Percentiles rank a stretch among this genome's conserved stretches.
phyloP scores from a whole-genome alignment of 2,329 filamentous ascomycete species.

The Penicillium italicum region DNA sequence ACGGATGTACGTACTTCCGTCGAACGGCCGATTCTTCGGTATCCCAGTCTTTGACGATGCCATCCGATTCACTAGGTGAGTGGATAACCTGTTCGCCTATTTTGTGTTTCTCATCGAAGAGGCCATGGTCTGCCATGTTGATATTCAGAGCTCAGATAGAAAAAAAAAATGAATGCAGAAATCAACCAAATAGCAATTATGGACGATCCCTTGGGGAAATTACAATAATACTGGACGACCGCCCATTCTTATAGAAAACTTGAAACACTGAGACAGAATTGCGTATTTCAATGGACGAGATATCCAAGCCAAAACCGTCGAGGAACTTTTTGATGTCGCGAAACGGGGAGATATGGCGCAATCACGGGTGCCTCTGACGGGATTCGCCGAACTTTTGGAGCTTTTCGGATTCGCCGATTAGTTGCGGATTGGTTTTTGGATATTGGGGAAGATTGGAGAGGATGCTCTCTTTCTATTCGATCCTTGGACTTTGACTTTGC shows the following conservation, averaged over 20 bases:
- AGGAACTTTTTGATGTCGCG: constrained; percentile 12
- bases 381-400: constrained; percentile 1
- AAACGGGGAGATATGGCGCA: constrained; percentile 26
- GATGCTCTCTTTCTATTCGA: not conserved
- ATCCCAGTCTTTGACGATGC: constrained; percentile 29
- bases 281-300: not conserved
- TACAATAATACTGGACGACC: not conserved
- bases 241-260: not conserved
- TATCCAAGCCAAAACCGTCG: not conserved
- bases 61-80: constrained; percentile 13
- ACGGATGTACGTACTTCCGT: constrained; percentile 18
- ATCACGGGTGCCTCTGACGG: constrained; percentile 17
- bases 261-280: not conserved
- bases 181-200: not conserved
- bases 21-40: constrained; percentile 24
- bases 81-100: constrained; percentile 11
- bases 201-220: not conserved
- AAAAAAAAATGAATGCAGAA: not conserved
- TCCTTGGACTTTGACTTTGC: not conserved
- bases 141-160: not conserved
- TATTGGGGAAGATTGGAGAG: constrained; percentile 2
- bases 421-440: too few relatives aligned
- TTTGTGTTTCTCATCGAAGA: constrained; percentile 9
- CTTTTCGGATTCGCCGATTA: too few relatives aligned
- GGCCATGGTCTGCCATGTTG: not conserved